phyloP scores from a whole-genome alignment of 176 grass and related monocot species.

The Hordeum marinum region DNA sequence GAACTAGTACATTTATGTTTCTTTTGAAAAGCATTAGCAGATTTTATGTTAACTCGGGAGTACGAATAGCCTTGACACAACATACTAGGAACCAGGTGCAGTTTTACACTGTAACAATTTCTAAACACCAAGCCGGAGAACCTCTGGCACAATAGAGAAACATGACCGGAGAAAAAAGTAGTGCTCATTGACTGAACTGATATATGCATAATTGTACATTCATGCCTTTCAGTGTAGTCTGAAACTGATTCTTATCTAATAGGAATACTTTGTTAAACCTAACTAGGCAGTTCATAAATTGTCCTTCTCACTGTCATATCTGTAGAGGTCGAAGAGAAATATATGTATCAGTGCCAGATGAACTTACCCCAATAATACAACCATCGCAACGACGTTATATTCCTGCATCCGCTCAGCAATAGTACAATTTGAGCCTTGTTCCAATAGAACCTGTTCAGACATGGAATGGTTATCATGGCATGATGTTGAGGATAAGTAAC shows the following conservation, averaged over 20 bases:
- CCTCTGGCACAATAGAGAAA: not conserved
- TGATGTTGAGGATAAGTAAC: too few relatives aligned
- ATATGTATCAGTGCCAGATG: not conserved
- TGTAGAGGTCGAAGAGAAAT: not conserved
- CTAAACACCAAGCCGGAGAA: not conserved
- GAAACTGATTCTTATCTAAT: not conserved
- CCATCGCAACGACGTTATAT: conserved; percentile 86
- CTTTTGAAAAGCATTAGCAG: not conserved
- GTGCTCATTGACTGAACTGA: not conserved
- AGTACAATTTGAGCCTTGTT: conserved; percentile 42
- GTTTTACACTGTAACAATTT: not conserved
- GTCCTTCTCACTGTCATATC: not conserved
- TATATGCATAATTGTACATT: not conserved
- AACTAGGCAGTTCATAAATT: not conserved
- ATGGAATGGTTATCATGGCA: not conserved
- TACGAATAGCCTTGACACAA: not conserved
- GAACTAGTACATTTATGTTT: not conserved
- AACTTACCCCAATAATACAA: conserved; percentile 72
- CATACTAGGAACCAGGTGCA: not conserved
- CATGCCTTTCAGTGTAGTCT: not conserved
- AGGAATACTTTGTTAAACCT: not conserved
- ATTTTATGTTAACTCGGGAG: not conserved
- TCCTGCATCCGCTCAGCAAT: conserved; percentile 65
- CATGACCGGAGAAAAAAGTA: not conserved
- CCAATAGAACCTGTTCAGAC: conserved; percentile 55